phyloP scores from a whole-genome alignment of 1,139 yeast species.

The Meyerozyma elateridarum region DNA sequence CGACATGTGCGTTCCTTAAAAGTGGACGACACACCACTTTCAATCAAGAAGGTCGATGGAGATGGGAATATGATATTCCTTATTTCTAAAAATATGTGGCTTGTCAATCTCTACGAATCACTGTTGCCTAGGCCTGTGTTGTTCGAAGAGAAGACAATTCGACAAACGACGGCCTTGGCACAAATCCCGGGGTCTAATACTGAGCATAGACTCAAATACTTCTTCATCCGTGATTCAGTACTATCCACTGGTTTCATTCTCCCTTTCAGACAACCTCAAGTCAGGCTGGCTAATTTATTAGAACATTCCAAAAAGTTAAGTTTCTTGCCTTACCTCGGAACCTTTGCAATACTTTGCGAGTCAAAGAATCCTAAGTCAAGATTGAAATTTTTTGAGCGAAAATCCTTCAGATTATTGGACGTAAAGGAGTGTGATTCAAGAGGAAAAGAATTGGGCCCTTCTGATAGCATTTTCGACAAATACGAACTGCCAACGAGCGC shows the following conservation, averaged over 20 bases:
- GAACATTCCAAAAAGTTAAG: conserved; percentile 29
- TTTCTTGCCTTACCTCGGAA: conserved; percentile 10
- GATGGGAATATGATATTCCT: conserved; percentile 23
- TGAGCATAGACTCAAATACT: conserved; percentile 15
- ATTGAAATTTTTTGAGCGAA: conserved; percentile 33
- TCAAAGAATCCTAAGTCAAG: conserved; percentile 21
- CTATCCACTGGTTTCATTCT: conserved; percentile 32
- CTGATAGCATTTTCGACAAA: conserved; percentile 20
- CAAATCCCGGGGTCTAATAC: conserved; percentile 7
- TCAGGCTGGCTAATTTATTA: conserved; percentile 31
- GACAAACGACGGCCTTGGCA: conserved; percentile 13
- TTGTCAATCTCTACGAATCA: conserved; percentile 29
- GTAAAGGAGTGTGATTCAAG: conserved; percentile 18
- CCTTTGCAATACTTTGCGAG: conserved; percentile 38
- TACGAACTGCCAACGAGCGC: conserved; percentile 35
- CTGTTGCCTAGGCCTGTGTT: conserved; percentile 35
- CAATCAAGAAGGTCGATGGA: conserved; percentile 8
- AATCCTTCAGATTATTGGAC: conserved; percentile 20
- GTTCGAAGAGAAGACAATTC: conserved; percentile 33
- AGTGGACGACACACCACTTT: conserved; percentile 25
- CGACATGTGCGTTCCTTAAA: conserved; percentile 12
- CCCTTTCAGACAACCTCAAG: conserved; percentile 22
- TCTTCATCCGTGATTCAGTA: conserved; percentile 50
- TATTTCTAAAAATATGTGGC: conserved; percentile 39
- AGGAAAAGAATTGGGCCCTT: conserved; percentile 11